Evolutionary conservation across 768 basidiomycete species (phyloP).

Genomic region (Hydnum rufescens): DNA sequence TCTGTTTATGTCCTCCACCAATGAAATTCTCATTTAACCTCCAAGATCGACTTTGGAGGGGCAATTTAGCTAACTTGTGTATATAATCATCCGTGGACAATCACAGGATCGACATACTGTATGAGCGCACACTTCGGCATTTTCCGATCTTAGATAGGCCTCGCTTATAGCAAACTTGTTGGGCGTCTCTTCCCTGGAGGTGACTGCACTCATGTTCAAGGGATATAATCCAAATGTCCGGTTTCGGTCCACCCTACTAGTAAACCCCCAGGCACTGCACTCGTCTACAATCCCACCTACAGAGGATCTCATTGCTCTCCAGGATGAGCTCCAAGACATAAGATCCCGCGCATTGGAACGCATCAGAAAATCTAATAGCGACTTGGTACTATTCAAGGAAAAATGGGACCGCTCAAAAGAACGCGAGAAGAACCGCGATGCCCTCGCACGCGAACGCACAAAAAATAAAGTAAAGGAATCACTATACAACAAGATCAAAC

Average conservation of each 20-base stretch:
- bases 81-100: no score
- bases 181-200: background rate
- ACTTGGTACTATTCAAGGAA: slow-evolving; percentile 54
- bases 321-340: slow-evolving; percentile 36
- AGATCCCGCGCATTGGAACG: slow-evolving; percentile 38
- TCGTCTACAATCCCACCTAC: slow-evolving; percentile 34
- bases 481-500: slow-evolving; percentile 43
- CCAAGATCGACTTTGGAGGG: no score
- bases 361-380: slow-evolving; percentile 54
- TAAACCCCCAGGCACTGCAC: slow-evolving; percentile 32
- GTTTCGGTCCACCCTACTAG: slow-evolving; percentile 41
- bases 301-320: slow-evolving; percentile 49
- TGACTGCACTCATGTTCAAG: background rate
- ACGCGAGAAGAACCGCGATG: background rate
- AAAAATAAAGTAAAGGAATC: background rate
- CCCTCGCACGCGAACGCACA: background rate
- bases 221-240: slow-evolving; percentile 1
- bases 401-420: slow-evolving; percentile 26
- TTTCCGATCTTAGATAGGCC: background rate
- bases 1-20: no score
- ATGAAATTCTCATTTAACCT: no score
- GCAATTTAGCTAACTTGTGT: no score
- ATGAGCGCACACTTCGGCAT: background rate
- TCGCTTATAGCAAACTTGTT: no score
- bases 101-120: no score